These are phyloP conservation scores for Torulaspora gathmanii DNA, from an alignment of 805 yeast species.

Conservation along the genomic window DNA sequence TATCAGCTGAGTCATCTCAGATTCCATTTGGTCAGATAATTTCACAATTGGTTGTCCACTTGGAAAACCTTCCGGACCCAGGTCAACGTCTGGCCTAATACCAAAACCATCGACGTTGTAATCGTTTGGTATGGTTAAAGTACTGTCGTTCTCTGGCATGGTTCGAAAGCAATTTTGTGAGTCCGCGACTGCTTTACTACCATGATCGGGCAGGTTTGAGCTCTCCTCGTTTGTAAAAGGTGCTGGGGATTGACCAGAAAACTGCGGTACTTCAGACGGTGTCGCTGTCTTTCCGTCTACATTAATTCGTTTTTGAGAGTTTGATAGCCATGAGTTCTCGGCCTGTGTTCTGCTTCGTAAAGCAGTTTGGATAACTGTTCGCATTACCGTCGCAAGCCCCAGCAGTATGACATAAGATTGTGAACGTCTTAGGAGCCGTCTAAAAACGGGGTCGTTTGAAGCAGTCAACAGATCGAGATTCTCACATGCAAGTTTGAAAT, in stretches of 20 bases:
- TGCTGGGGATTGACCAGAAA: neutral
- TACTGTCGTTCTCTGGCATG: neutral
- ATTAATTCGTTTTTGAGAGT: neutral
- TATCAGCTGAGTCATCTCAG: constrained; percentile 18
- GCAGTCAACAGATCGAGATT: constrained; percentile 12
- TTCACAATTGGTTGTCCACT: neutral
- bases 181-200: neutral
- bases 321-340: constrained; percentile 17
- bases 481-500: constrained; percentile 13
- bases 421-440: constrained; percentile 11
- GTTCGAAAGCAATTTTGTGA: neutral
- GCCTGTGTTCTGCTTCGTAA: constrained; percentile 19
- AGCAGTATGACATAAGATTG: constrained; percentile 8
- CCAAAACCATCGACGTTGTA: neutral
- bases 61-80: neutral
- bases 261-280: neutral
- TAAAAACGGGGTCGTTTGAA: constrained; percentile 6
- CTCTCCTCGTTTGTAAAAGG: neutral
- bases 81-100: neutral
- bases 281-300: neutral
- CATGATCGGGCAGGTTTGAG: too few species aligned
- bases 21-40: constrained; percentile 1
- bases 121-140: neutral
- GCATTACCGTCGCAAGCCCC: constrained; percentile 15
- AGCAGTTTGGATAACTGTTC: constrained; percentile 21